Percentiles rank a stretch among this genome's conserved stretches.
These are phyloP conservation scores for Globisporangium parvum DNA, from an alignment of 352 stramenopile species.

Conservation along the genomic window DNA sequence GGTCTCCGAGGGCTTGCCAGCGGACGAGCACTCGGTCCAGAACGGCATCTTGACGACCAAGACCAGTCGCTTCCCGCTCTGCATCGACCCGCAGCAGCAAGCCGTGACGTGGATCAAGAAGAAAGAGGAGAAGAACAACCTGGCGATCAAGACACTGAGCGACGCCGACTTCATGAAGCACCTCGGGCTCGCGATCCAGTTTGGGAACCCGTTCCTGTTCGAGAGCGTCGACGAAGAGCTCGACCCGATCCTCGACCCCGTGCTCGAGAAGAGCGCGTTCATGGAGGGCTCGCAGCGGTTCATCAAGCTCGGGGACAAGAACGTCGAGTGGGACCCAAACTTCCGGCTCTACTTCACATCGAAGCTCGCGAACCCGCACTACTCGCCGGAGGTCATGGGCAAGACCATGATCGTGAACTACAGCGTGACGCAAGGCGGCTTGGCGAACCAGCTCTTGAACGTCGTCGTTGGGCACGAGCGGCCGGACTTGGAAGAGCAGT, in stretches of 20 bases:
- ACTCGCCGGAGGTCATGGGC: constrained; percentile 93
- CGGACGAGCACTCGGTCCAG: constrained; percentile 93
- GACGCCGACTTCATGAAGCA: constrained; percentile 96
- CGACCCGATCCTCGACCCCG: constrained; percentile 92
- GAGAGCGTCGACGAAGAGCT: constrained; percentile 94
- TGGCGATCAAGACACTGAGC: constrained; percentile 92
- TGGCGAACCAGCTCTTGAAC: constrained; percentile 92
- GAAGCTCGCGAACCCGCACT: constrained; percentile 93
- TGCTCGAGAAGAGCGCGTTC: constrained; percentile 92
- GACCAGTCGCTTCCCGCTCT: constrained; percentile 91
- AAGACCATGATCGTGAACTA: constrained; percentile 98
- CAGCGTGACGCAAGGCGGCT: constrained; percentile 88
- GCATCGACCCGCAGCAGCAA: constrained; percentile 95
- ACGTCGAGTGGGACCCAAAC: constrained; percentile 91
- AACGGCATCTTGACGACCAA: constrained; percentile 95
- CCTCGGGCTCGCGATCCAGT: constrained; percentile 92
- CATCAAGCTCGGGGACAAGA: constrained; percentile 93
- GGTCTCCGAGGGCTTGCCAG: constrained; percentile 90
- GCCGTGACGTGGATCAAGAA: constrained; percentile 96
- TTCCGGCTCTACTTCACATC: constrained; percentile 94
- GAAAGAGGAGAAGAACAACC: constrained; percentile 90
- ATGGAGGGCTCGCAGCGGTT: constrained; percentile 87
- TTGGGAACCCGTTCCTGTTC: constrained; percentile 94
- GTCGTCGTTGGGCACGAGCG: constrained; percentile 92
- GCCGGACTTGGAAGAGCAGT: constrained; percentile 91